A percentile compares a stretch with the other conserved stretches of the same genome.
phyloP scores from a whole-genome alignment of 1,139 yeast species.

The Scheffersomyces illinoinensis region DNA sequence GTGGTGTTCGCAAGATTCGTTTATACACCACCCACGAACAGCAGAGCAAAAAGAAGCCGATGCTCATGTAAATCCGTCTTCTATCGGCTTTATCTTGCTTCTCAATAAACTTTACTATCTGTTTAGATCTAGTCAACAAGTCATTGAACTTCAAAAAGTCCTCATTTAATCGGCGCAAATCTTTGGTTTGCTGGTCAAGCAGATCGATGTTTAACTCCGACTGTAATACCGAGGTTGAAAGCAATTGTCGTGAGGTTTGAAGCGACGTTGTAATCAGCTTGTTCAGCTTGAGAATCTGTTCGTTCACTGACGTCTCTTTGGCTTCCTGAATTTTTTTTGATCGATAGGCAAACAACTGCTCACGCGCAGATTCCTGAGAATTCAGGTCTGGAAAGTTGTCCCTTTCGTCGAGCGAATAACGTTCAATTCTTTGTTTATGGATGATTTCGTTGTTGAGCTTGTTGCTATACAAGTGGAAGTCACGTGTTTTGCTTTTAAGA shows the following conservation, averaged over 20 bases:
- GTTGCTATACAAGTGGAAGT: slow-evolving; percentile 16
- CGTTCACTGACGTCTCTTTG: slow-evolving; percentile 7
- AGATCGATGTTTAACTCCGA: slow-evolving; percentile 64
- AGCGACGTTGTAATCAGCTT: slow-evolving; percentile 56
- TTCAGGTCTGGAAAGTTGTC: background rate
- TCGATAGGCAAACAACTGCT: slow-evolving; percentile 9
- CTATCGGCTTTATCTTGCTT: slow-evolving; percentile 68
- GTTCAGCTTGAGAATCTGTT: slow-evolving; percentile 46
- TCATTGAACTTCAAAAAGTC: slow-evolving; percentile 55
- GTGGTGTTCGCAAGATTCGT: slow-evolving; percentile 59
- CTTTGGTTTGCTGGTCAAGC: slow-evolving; percentile 58
- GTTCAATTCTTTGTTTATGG: slow-evolving; percentile 16
- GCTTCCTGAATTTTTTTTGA: slow-evolving; percentile 4
- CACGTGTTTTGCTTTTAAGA: slow-evolving; percentile 15
- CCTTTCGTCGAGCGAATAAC: slow-evolving; percentile 6
- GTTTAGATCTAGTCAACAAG: slow-evolving; percentile 53
- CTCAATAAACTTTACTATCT: slow-evolving; percentile 63
- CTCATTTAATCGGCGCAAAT: slow-evolving; percentile 49
- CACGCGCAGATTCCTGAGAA: slow-evolving; percentile 4
- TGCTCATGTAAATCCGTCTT: slow-evolving; percentile 55
- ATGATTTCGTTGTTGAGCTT: slow-evolving; percentile 11
- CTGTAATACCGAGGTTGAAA: slow-evolving; percentile 56
- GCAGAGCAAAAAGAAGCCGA: slow-evolving; percentile 57
- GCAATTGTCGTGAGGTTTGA: slow-evolving; percentile 54
- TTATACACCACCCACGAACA: slow-evolving; percentile 67